Evolutionary conservation across 768 basidiomycete genomes (phyloP), one percentile per base, ranked within the genome.

Genomic region (Leucosporidium yakuticum): DNA sequence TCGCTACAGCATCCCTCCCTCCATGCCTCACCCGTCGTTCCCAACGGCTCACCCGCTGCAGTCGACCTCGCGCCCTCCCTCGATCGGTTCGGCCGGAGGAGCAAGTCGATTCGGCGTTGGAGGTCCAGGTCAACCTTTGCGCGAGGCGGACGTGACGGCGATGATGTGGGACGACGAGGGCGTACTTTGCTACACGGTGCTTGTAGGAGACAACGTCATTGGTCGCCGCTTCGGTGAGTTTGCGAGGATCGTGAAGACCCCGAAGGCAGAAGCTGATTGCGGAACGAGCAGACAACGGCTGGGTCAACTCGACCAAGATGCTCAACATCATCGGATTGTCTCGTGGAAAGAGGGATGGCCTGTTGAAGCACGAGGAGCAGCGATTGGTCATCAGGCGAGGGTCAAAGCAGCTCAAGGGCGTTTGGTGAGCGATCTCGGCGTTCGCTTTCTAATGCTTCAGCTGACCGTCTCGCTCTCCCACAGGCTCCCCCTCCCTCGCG

Each of bases 271-370:
- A 39, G 44, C 44, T 44, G 14, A 39, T 48, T 51, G 25, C 12
- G 15, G 27, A 48, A 12, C 4, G 8, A 34, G 2, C 62, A 68
- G 71, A 72, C 60, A 67, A 53, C 55, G 56, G 64, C 65, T 64
- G 58, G 56, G 50, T 72, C 65, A 72, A 72, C 47, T 57, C 62
- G 50, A 72, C 71, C 17, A 72, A 72, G 63, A 44, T 68, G 29
- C 53, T 72, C 31, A 72, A 72, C 56, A 34, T 53, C 27, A 59
- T 44, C 32, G 60, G 56, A 21, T 12, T 72, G 20, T 62, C 68
- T 2, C 62, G 68, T 17, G 71, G 68, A 5, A 64, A 64, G 49
- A 64, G 65, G 34, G 71, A 72, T 50, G 48, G 39, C 51, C n/a
- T 62, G 25, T 63, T 72, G 62, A 72, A 72, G 64, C 36, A 31